Base-by-base conservation (phyloP, 768 basidiomycete species). In the Leccinum obscurum region DNA sequence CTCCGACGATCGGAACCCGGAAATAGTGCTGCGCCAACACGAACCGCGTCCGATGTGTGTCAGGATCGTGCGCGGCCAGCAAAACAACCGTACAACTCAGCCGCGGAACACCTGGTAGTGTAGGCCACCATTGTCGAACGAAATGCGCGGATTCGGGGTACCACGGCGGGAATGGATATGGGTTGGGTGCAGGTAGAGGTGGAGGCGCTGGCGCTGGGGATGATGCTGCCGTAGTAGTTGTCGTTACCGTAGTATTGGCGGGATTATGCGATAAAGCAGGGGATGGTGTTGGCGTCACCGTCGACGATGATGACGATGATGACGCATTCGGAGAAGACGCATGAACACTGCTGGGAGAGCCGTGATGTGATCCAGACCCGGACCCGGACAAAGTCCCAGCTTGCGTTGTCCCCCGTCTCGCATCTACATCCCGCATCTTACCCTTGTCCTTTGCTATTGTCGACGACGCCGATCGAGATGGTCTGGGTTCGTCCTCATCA, bases 71-170 rank as follows among this genome's bases (percentile, higher is more conserved):
- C 11, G 81, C 77, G 0, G 86, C 84, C 4, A 89, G 81, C 1
- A 90, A 78, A 22, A 89, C 81, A 22, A 90, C 88, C 0, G 88
- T 88, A 65, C 87, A 89, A 72, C 87, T 89, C 9, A 89, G 80
- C 26, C 84, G 78, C 2, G 86, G 89, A 13, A 89, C 82, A 1
- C 79, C 77, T 0, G 84, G 80, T 3, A 90, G 72, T 3, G 82
- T 84, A 2, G 89, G 89, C 89, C 89, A 90, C 89, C 89, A 90
- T 62, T 90, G 89, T 11, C 89, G 83, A 6, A 90, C 88, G 61
- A 90, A 90, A 72, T 90, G 88, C 1, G 87, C 88, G 54, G 82
- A 83, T 67, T 89, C 88, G 14, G 88, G 87, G 62, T 83, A 85
- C 88, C 87, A 90, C 0, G 81, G 79, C 0, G 86, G 86, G 66